Evolutionary conservation across 1,284 basidiomycete genomes (phyloP), one percentile per base, ranked within the genome.

Genomic region (Pseudozyma pruni): DNA sequence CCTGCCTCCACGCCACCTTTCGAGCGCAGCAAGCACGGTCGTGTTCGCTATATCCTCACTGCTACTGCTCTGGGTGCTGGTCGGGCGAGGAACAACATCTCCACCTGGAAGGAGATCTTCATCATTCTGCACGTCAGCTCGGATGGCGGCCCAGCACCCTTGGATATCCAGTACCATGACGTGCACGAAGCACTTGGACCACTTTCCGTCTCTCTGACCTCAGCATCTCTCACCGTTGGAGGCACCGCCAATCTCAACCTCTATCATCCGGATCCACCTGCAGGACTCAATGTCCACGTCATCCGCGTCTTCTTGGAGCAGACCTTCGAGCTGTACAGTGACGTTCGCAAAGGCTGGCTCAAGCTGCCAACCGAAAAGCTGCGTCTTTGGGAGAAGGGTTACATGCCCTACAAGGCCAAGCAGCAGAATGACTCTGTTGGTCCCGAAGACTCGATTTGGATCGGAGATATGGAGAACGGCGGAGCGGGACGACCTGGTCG

Each of bases 111-210:
- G 31, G 80, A 82, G 47, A 70, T 76, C 57, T 79, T 81, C 32
- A 71, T 79, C 44, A 77, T 82, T 10, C 75, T 78, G 27, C 72
- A 80, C 23, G 76, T 76, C 38, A 69, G 50, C 20, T 45, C 74
- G 14, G 78, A 81, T 23, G 75, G 75, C 32, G 80, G 80, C 10
- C 79, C 80, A 2, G 55, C 60, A 0, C 68, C 78, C 3, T 59
- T 82, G n/a, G 80, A 82, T 51, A 74, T 82, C 43, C 74, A 74
- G 37, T 81, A 76, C 42, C 69, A 76, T 53, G 80, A 81, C 53
- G 58, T 73, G 14, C 79, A 82, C 70, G 76, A 80, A 39, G 74
- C 80, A 14, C 62, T 82, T 11, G 77, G 78, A 2, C 62, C 76
- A 13, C 51, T 82, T 17, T 72, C 71, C 10, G 59, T 82, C 48